A percentile compares a stretch with the other conserved stretches of the same genome.
Conservation (phyloP, 495 filamentous ascomycete genomes). For the Coniosporium apollinis region DNA sequence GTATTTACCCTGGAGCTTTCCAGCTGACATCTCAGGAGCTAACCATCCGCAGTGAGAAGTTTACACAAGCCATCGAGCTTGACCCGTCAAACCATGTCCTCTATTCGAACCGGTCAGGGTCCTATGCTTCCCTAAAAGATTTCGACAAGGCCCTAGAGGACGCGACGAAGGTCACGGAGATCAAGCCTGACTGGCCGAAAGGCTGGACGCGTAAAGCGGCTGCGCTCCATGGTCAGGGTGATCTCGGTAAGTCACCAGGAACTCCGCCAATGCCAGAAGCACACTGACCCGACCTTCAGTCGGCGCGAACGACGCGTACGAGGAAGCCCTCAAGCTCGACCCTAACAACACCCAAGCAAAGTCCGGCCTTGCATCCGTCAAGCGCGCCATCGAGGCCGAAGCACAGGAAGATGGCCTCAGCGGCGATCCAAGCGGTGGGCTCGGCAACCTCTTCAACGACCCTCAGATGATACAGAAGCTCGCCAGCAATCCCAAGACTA, state of each 20-base stretch:
- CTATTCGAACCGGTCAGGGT: conserved; percentile 92
- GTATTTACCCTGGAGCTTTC: conserved; percentile 37
- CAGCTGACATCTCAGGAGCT: neutral
- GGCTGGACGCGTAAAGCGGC: conserved; percentile 87
- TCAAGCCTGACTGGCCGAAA: conserved; percentile 97
- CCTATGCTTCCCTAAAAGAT: conserved; percentile 81
- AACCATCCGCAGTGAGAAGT: conserved; percentile 54
- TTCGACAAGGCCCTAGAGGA: conserved; percentile 73
- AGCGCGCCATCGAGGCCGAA: conserved; percentile 76
- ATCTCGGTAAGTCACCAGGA: conserved; percentile 59
- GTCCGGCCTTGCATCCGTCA: conserved; percentile 62
- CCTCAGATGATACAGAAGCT: conserved; percentile 80
- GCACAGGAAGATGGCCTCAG: conserved; percentile 44
- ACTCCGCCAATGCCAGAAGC: no score
- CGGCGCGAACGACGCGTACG: conserved; percentile 73
- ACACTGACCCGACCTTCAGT: conserved; percentile 27
- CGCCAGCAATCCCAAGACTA: conserved; percentile 84
- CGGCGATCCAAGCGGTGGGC: conserved; percentile 51
- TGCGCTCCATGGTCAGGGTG: conserved; percentile 70
- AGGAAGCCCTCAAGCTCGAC: conserved; percentile 80
- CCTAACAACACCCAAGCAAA: conserved; percentile 86
- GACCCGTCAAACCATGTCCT: conserved; percentile 85
- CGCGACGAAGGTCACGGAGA: conserved; percentile 77
- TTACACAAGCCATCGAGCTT: conserved; percentile 81
- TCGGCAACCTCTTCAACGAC: conserved; percentile 86